phyloP scores from a whole-genome alignment of 2,329 filamentous ascomycete species.

The Tolypocladium album region DNA sequence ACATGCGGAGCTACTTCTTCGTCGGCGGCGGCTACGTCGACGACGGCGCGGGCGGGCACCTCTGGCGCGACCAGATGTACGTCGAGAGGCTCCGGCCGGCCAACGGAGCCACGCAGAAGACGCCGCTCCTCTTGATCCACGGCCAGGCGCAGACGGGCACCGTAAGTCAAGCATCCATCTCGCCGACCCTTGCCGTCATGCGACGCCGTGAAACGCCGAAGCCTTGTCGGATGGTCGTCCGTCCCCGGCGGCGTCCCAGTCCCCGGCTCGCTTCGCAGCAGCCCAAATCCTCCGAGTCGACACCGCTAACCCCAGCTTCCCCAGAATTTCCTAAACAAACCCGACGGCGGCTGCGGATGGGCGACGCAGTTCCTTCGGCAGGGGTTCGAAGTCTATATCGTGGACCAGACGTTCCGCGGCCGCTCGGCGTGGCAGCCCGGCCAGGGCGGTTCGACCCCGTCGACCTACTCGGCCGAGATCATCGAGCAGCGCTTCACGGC shows the following conservation, averaged over 20 bases:
- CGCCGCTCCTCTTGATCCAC: slow-evolving; percentile 31
- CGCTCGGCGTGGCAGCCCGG: slow-evolving; percentile 29
- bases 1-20: slow-evolving; percentile 21
- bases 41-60: slow-evolving; percentile 17
- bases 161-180: slow-evolving; percentile 12
- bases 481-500: slow-evolving; percentile 28
- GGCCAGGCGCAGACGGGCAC: slow-evolving; percentile 29
- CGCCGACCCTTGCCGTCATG: background rate
- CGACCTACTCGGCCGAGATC: slow-evolving; percentile 21
- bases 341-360: slow-evolving; percentile 31
- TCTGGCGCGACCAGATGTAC: slow-evolving; percentile 37
- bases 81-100: slow-evolving; percentile 35
- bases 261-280: background rate
- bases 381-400: slow-evolving; percentile 36
- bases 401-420: slow-evolving; percentile 33
- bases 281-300: background rate
- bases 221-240: background rate
- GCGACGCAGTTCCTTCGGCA: slow-evolving; percentile 32
- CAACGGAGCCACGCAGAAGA: slow-evolving; percentile 9
- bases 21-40: slow-evolving; percentile 23
- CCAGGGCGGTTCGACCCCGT: slow-evolving; percentile 10
- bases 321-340: slow-evolving; percentile 24
- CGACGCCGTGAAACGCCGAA: background rate
- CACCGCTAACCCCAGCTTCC: background rate
- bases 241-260: background rate